These are phyloP conservation scores for Chlorella sp. DNA, from an alignment of 139 green algal genomes.

Conservation along the genomic window DNA sequence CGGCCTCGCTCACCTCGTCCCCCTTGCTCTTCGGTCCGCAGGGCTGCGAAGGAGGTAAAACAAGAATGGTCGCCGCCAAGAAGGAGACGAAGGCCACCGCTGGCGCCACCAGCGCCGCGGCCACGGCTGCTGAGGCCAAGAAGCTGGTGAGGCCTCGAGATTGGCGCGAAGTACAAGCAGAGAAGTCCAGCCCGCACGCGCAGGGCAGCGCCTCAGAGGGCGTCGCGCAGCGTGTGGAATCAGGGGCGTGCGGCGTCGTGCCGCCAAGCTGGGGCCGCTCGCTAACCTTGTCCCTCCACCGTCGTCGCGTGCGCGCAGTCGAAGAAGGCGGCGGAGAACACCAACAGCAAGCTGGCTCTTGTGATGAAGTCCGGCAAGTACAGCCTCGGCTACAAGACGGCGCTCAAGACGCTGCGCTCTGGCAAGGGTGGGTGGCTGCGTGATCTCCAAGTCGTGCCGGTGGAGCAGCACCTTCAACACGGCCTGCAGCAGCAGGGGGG, in stretches of 20 bases:
- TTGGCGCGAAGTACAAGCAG: too few species aligned
- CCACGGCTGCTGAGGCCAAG: background rate
- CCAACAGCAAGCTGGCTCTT: slow-evolving; percentile 68
- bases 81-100: background rate
- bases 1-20: background rate
- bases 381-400: slow-evolving; percentile 98
- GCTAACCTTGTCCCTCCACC: background rate
- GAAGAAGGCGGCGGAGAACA: slow-evolving; percentile 17
- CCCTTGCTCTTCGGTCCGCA: background rate
- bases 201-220: too few species aligned
- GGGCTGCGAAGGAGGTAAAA: slow-evolving; percentile 1
- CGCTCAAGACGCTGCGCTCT: slow-evolving; percentile 90
- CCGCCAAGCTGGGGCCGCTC: too few species aligned
- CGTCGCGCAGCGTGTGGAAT: too few species aligned
- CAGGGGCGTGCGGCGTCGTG: too few species aligned
- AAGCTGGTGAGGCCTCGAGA: background rate
- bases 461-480: background rate
- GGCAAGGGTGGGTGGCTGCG: slow-evolving; percentile 78
- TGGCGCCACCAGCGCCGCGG: background rate
- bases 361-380: slow-evolving; percentile 99
- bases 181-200: too few species aligned
- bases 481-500: background rate
- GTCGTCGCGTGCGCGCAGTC: background rate
- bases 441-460: too few species aligned
- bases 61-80: background rate